Evolutionary conservation across 1,284 basidiomycete genomes (phyloP), one percentile per base, ranked within the genome.

Genomic region (Erythrobasidium hasegawianum): DNA sequence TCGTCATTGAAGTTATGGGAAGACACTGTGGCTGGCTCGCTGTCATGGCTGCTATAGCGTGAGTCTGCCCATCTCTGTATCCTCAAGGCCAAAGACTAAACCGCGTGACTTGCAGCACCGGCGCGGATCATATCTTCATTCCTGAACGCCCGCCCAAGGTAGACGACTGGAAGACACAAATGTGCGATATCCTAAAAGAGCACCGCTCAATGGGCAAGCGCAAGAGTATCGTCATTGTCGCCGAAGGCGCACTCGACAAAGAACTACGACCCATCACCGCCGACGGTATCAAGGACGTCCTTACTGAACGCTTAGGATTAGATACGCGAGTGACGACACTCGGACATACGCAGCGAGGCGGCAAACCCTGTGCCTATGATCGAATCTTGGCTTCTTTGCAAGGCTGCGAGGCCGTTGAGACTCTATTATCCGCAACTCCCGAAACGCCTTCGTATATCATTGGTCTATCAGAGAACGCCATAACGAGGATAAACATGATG

Each of bases 1-100:
- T 99, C 78, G 95, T 98, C 55, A 84, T 99, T 38, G 96, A 98
- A 77, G 95, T 98, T 69, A 99, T 98, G 96, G 96, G 96, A 26
- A 82, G 95, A 56, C 90, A 97, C 76, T 98, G 96, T 76, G 96
- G 96, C 39, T 98, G 94, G 96, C 83, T 98, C 26, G 93, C 95
- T 0, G 81, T 97, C 43, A 84, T 94, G 77, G 94, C 94, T 7
- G 93, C 90, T 70, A 87, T 97, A 53, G 90, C 89, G 83, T 88
- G 73, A 68, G 83, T 75, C 22, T 49, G 11, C 9, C 20, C 20
- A n/a, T 20, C 13, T 13, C 29, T 9, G 24, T 9, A 10, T 52
- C 29, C 10, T 20, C 1, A 26, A 47, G 22, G 10, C 16, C n/a
- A 13, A 24, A 22, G 47, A 45, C 59, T 33, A 27, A 39, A 57